phyloP scores from a whole-genome alignment of 225 moss, liverwort and hornwort genomes.

The Takakia lepidozioides region DNA sequence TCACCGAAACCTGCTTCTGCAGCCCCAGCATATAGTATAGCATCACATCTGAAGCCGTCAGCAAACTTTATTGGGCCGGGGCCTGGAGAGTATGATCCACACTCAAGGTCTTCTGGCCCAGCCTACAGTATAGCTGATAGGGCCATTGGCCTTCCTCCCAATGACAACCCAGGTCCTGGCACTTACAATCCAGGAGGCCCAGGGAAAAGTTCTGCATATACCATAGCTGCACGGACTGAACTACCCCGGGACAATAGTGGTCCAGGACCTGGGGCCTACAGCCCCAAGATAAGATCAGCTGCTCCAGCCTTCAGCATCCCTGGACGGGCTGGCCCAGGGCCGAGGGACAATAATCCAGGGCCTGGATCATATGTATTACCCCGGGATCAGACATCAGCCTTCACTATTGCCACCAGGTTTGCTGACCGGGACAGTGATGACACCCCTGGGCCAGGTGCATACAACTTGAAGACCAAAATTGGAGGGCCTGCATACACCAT shows the following conservation, averaged over 20 bases:
- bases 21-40: constrained; percentile 19
- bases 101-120: constrained; percentile 8
- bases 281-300: neutral
- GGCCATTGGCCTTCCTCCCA: neutral
- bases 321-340: neutral
- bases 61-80: constrained; percentile 12
- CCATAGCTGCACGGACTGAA: neutral
- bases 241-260: neutral
- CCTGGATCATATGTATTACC: constrained; percentile 2
- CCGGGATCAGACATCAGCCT: constrained; percentile 16
- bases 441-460: constrained; percentile 35
- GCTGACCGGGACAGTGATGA: constrained; percentile 13
- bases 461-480: constrained; percentile 25
- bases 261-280: constrained; percentile 3
- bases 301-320: neutral
- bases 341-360: neutral
- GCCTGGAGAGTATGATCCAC: constrained; percentile 15
- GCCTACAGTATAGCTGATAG: constrained; percentile 12
- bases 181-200: neutral
- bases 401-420: constrained; percentile 16
- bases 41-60: constrained; percentile 6
- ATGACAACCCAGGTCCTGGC: constrained; percentile 5
- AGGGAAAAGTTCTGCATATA: neutral
- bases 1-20: constrained; percentile 3
- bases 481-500: constrained; percentile 42